Evolutionary conservation across 352 stramenopile genomes (phyloP).

Genomic region (Phytophthora ohioensis): DNA sequence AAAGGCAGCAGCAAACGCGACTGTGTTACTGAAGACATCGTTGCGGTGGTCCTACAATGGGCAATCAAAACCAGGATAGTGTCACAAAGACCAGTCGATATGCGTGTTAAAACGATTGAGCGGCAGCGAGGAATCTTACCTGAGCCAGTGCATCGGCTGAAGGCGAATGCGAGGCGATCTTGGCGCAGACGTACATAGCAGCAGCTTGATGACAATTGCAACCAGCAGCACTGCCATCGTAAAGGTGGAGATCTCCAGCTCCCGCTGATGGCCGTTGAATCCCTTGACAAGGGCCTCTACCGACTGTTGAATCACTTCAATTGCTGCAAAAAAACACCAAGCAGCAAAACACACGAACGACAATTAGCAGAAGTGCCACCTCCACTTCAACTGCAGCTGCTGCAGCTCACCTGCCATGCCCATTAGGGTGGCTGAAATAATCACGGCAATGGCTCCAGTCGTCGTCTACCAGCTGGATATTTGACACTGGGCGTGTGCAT

Average conservation of each 20-base stretch:
- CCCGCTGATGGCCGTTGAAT: slow-evolving; percentile 64
- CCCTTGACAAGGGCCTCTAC: slow-evolving; percentile 84
- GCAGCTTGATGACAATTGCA: slow-evolving; percentile 86
- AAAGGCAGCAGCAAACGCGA: slow-evolving; percentile 89
- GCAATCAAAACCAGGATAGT: background rate
- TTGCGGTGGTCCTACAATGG: slow-evolving; percentile 95
- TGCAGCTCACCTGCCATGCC: slow-evolving; percentile 87
- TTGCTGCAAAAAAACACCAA: slow-evolving; percentile 48
- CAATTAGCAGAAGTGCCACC: slow-evolving; percentile 9
- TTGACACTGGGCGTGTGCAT: slow-evolving; percentile 90
- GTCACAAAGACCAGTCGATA: slow-evolving; percentile 7
- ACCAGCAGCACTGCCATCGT: slow-evolving; percentile 74
- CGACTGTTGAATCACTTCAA: slow-evolving; percentile 95
- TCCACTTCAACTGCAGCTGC: background rate
- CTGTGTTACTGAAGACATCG: slow-evolving; percentile 95
- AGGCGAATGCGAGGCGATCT: slow-evolving; percentile 71
- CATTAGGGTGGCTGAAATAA: slow-evolving; percentile 98
- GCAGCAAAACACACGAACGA: background rate
- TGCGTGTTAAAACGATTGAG: slow-evolving; percentile 16
- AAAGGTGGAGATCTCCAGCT: slow-evolving; percentile 73
- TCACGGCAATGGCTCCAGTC: slow-evolving; percentile 96
- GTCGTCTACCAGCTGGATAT: slow-evolving; percentile 93
- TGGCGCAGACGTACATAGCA: slow-evolving; percentile 82
- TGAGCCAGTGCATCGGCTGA: slow-evolving; percentile 80
- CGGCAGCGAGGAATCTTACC: slow-evolving; percentile 35